Percentiles rank a stretch among this genome's conserved stretches.
These are phyloP conservation scores for Hericium rajendrae DNA, from an alignment of 768 basidiomycete species.

Conservation along the genomic window DNA sequence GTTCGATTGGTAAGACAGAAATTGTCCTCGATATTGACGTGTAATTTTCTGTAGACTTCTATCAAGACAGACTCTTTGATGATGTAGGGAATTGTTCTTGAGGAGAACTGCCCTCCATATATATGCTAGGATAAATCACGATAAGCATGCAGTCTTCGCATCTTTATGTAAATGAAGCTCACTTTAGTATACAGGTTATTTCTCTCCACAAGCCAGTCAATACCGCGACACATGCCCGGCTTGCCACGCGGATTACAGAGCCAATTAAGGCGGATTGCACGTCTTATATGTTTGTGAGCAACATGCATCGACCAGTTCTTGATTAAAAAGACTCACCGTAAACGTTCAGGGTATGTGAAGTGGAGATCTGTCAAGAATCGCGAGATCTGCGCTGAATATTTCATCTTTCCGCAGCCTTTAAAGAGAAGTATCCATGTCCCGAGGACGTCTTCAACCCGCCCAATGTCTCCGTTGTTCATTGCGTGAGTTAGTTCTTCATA, in stretches of 20 bases:
- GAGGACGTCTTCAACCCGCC: background rate
- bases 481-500: slow-evolving; percentile 31
- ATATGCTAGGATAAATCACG: too few relatives aligned
- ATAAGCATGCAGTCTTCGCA: too few relatives aligned
- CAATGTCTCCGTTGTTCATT: slow-evolving; percentile 11
- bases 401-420: background rate
- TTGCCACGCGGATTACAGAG: background rate
- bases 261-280: background rate
- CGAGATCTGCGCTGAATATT: background rate
- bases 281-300: background rate
- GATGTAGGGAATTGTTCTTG: slow-evolving; percentile 8
- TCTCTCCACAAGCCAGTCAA: background rate
- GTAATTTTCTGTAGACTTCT: slow-evolving; percentile 6
- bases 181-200: slow-evolving; percentile 1
- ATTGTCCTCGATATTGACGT: slow-evolving; percentile 10
- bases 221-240: background rate
- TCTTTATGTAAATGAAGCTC: too few relatives aligned
- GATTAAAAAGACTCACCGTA: background rate
- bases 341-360: background rate
- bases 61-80: slow-evolving; percentile 13
- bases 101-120: background rate
- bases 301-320: background rate
- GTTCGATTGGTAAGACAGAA: slow-evolving; percentile 20
- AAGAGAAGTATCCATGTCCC: background rate
- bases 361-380: background rate